These are phyloP conservation scores for Lentinus polychrous DNA, from an alignment of 1,284 basidiomycete genomes.

Conservation along the genomic window DNA sequence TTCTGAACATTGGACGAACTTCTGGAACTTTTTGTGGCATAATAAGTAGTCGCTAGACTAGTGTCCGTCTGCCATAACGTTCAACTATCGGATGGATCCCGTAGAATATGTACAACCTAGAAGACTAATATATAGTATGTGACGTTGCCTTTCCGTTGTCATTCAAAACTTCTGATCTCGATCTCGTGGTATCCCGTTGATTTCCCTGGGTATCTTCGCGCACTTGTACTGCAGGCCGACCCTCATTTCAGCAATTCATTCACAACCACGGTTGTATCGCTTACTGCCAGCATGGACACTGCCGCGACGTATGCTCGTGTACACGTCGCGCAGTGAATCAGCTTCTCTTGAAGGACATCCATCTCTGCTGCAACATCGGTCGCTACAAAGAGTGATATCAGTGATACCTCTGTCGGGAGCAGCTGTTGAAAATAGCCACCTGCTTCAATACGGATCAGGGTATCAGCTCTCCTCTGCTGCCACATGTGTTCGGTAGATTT, in stretches of 20 bases:
- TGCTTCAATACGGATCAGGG: constrained; percentile 41
- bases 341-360: constrained; percentile 31
- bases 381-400: constrained; percentile 26
- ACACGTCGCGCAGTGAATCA: constrained; percentile 43
- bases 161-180: too few species aligned
- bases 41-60: constrained; percentile 47
- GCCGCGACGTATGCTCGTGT: constrained; percentile 50
- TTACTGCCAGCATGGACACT: constrained; percentile 59
- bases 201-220: constrained; percentile 33
- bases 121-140: background rate
- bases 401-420: background rate
- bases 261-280: constrained; percentile 10
- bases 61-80: background rate
- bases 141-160: background rate
- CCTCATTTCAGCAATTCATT: constrained; percentile 1
- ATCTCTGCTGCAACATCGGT: constrained; percentile 61
- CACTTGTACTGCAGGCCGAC: constrained; percentile 48
- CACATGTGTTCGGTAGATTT: constrained; percentile 37
- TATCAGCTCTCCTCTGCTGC: constrained; percentile 35
- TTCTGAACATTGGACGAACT: constrained; percentile 65
- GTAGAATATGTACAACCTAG: background rate
- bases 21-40: constrained; percentile 73
- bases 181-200: constrained; percentile 22
- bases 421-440: constrained; percentile 27
- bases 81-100: background rate